Evolutionary conservation across 768 basidiomycete genomes (phyloP).

Genomic region (Candolleomyces eurysporus): DNA sequence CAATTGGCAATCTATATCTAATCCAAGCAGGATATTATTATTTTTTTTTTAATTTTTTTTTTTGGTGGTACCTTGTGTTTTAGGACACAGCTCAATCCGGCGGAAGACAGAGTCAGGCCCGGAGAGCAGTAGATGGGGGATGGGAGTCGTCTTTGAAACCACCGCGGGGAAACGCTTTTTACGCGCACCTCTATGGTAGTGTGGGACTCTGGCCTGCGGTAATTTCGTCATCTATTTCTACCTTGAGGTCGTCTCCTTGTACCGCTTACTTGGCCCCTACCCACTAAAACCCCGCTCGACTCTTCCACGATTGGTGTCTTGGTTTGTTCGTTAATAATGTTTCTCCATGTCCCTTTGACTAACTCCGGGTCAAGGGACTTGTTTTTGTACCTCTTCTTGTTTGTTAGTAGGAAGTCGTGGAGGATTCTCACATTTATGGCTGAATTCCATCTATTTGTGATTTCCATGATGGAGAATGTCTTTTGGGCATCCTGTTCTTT

Average conservation of each 20-base stretch:
- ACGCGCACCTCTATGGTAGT: not conserved
- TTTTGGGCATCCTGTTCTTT: constrained; percentile 5
- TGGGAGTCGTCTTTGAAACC: not conserved
- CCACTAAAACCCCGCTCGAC: not conserved
- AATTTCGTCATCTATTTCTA: too few species aligned
- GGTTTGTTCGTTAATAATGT: not conserved
- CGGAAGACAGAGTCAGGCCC: too few species aligned
- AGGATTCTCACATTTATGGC: not conserved
- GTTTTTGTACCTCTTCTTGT: not conserved
- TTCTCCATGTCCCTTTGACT: not conserved
- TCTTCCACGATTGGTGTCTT: not conserved
- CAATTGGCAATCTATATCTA: too few species aligned
- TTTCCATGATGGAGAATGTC: not conserved
- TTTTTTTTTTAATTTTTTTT: not conserved
- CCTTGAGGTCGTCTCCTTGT: not conserved
- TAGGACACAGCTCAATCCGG: too few species aligned
- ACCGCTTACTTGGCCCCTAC: not conserved
- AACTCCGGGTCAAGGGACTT: not conserved
- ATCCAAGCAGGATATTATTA: not conserved
- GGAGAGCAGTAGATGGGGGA: not conserved
- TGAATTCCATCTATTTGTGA: not conserved
- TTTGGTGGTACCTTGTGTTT: not conserved
- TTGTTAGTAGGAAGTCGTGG: not conserved
- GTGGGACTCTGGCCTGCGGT: not conserved
- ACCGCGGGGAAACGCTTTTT: not conserved